A percentile compares a stretch with the other conserved stretches of the same genome.
These are phyloP conservation scores for Colletotrichum tanaceti DNA, from an alignment of 2,329 filamentous ascomycete genomes.

Conservation along the genomic window DNA sequence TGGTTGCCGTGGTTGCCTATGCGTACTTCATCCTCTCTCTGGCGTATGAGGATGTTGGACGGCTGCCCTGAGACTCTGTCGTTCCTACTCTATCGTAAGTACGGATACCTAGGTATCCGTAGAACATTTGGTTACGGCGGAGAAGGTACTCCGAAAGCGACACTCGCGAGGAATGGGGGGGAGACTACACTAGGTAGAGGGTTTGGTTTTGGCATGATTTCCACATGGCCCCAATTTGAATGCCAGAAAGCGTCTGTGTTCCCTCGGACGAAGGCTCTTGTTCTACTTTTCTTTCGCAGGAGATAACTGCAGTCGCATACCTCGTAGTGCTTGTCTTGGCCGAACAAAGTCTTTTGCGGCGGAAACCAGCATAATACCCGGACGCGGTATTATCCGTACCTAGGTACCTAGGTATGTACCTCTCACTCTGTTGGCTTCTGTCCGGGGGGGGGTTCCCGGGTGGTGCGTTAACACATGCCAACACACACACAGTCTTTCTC, in stretches of 20 bases:
- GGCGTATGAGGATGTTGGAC: neutral
- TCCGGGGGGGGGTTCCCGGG: too few relatives aligned
- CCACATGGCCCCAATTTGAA: neutral
- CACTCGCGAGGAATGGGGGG: neutral
- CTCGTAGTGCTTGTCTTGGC: too few relatives aligned
- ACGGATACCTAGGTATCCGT: too few relatives aligned
- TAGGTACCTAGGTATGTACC: too few relatives aligned
- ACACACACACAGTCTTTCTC: neutral
- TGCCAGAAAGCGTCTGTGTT: neutral
- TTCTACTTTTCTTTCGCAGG: neutral
- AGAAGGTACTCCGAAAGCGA: neutral
- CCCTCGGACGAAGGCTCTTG: neutral
- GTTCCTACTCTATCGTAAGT: conserved; percentile 1
- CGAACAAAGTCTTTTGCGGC: neutral
- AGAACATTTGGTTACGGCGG: neutral
- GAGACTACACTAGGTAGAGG: too few relatives aligned
- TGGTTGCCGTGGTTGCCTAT: conserved; percentile 21
- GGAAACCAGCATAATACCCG: neutral
- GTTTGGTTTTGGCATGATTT: neutral
- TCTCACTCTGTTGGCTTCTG: too few relatives aligned
- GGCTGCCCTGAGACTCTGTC: conserved; percentile 4
- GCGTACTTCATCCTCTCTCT: conserved; percentile 6
- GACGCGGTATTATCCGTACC: too few relatives aligned
- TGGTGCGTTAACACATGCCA: conserved; percentile 15
- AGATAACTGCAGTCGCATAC: neutral